A percentile compares a stretch with the other conserved stretches of the same genome.
Conservation (phyloP, 768 basidiomycete genomes). For the Suillus hirtellus region DNA sequence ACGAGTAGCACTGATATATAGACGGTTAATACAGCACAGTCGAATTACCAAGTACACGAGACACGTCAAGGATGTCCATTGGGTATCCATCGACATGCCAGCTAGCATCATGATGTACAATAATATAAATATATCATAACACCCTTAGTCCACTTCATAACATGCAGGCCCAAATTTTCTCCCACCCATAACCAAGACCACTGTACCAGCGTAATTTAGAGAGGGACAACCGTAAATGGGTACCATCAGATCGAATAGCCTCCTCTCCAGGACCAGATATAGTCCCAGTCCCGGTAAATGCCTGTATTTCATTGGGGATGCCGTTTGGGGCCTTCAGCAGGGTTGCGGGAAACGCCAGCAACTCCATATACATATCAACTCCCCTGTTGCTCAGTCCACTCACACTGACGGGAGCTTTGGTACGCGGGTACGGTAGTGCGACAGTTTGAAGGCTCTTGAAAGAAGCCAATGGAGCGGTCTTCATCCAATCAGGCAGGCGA, state of each 20-base stretch:
- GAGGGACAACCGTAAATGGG: not conserved
- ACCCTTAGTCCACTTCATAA: not conserved
- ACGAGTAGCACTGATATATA: not conserved
- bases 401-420: not conserved
- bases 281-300: not conserved
- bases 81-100: not conserved
- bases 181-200: not conserved
- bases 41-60: not conserved
- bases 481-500: not conserved
- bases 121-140: not conserved
- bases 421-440: not conserved
- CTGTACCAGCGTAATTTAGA: not conserved
- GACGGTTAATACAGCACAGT: not conserved
- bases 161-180: not conserved
- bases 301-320: not conserved
- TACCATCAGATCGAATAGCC: not conserved
- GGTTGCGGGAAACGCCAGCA: not conserved
- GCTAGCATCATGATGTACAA: not conserved
- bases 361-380: not conserved
- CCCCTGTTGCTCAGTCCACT: fast-evolving
- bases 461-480: slow-evolving; percentile 30
- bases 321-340: not conserved
- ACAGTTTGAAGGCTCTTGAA: slow-evolving; percentile 28
- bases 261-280: not conserved
- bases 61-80: not conserved